Conservation (phyloP, 768 basidiomycete genomes). For the Pisolithus marmoratus region DNA sequence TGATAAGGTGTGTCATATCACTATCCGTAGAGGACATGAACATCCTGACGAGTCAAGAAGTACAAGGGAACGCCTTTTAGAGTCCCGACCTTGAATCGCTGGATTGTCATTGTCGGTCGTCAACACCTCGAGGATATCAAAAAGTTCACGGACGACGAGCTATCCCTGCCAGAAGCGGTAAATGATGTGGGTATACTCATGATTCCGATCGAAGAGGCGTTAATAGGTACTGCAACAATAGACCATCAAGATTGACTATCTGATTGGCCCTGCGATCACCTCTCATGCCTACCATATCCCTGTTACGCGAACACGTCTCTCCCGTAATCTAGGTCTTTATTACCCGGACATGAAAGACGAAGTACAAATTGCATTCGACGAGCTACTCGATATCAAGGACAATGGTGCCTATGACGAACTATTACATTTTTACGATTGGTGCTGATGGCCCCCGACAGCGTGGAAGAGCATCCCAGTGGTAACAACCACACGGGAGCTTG, state of each 20-base stretch:
- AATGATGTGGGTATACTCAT: slow-evolving; percentile 25
- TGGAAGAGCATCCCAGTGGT: slow-evolving; percentile 32
- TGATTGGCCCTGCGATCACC: background rate
- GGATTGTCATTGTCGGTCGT: slow-evolving; percentile 34
- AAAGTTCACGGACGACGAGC: slow-evolving; percentile 31
- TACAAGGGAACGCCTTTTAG: slow-evolving; percentile 21
- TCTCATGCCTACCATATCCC: slow-evolving; percentile 25
- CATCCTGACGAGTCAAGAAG: slow-evolving; percentile 6
- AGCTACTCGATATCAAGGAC: slow-evolving; percentile 25
- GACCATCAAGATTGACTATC: background rate
- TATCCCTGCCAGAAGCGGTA: slow-evolving; percentile 29
- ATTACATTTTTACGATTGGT: background rate
- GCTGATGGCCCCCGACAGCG: slow-evolving; percentile 18
- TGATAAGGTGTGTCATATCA: slow-evolving; percentile 13
- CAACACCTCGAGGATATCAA: slow-evolving; percentile 33
- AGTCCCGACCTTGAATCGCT: slow-evolving; percentile 21
- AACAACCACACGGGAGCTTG: slow-evolving; percentile 25
- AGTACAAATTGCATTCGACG: slow-evolving; percentile 34
- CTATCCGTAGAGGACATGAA: background rate
- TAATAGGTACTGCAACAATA: background rate
- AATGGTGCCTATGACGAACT: slow-evolving; percentile 9
- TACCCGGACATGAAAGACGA: slow-evolving; percentile 43
- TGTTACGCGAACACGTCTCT: slow-evolving; percentile 25
- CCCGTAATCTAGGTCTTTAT: slow-evolving; percentile 32
- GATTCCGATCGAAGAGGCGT: background rate